Evolutionary conservation across 1,284 basidiomycete genomes (phyloP).

Genomic region (Ceratobasidium sp.): DNA sequence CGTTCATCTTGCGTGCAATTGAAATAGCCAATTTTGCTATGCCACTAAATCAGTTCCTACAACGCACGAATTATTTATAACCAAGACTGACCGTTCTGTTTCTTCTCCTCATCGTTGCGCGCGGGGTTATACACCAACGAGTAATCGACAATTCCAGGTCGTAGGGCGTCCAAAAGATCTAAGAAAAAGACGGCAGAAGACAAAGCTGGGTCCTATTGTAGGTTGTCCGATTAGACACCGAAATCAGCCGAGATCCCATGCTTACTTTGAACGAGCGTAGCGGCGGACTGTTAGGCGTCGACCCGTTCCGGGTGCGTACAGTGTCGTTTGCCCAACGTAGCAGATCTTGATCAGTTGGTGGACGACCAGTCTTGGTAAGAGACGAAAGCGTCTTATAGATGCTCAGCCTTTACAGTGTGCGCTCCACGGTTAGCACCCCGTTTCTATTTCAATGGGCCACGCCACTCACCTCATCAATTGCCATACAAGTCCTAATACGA

Average conservation of each 20-base stretch:
- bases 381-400: conserved; percentile 91
- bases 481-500: conserved; percentile 97
- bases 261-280: conserved; percentile 86
- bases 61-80: background rate
- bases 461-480: conserved; percentile 87
- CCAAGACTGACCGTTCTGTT: conserved; percentile 81
- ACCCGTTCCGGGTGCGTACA: conserved; percentile 58
- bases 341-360: conserved; percentile 92
- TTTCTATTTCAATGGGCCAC: background rate
- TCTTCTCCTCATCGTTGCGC: conserved; percentile 89
- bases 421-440: no score
- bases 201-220: conserved; percentile 77
- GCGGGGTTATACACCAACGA: conserved; percentile 73
- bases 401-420: conserved; percentile 65
- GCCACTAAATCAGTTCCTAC: conserved; percentile 1
- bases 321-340: conserved; percentile 95
- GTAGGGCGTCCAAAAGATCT: conserved; percentile 89
- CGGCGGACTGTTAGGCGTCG: conserved; percentile 51
- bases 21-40: conserved; percentile 95
- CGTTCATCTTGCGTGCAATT: conserved; percentile 97
- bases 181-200: conserved; percentile 94
- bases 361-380: conserved; percentile 77
- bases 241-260: background rate
- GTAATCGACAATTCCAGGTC: conserved; percentile 96
- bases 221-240: background rate